phyloP scores from a whole-genome alignment of 768 basidiomycete genomes.

The Macrolepiota dolichaula region DNA sequence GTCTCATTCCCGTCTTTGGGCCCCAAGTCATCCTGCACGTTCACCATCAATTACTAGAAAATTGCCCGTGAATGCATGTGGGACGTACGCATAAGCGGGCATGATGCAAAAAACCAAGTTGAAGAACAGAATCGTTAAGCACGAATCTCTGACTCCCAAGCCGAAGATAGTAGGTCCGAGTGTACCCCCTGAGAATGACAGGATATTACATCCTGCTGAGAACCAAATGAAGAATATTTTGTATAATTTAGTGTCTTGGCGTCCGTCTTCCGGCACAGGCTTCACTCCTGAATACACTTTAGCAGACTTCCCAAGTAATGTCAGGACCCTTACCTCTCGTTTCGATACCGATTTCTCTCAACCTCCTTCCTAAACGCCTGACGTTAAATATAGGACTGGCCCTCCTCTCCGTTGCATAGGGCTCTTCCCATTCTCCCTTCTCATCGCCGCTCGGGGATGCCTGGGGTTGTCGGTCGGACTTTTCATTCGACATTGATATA shows the following conservation, averaged over 20 bases:
- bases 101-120: constrained; percentile 56
- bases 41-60: constrained; percentile 5
- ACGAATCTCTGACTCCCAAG: constrained; percentile 59
- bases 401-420: neutral
- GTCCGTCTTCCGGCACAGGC: constrained; percentile 53
- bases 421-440: neutral
- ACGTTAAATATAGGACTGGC: neutral
- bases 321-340: constrained; percentile 23
- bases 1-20: constrained; percentile 82
- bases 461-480: neutral
- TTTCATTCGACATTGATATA: neutral
- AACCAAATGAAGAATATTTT: constrained; percentile 81
- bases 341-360: constrained; percentile 26
- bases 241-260: constrained; percentile 57
- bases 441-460: neutral
- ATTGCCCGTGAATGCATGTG: neutral
- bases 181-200: constrained; percentile 67
- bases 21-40: constrained; percentile 63
- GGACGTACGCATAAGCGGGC: constrained; percentile 45
- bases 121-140: constrained; percentile 65
- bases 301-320: neutral
- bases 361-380: neutral
- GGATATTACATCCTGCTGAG: constrained; percentile 67
- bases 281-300: constrained; percentile 37
- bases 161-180: constrained; percentile 60